These are phyloP conservation scores for Pezicula carpinea DNA, from an alignment of 2,329 filamentous ascomycete genomes.

Conservation along the genomic window DNA sequence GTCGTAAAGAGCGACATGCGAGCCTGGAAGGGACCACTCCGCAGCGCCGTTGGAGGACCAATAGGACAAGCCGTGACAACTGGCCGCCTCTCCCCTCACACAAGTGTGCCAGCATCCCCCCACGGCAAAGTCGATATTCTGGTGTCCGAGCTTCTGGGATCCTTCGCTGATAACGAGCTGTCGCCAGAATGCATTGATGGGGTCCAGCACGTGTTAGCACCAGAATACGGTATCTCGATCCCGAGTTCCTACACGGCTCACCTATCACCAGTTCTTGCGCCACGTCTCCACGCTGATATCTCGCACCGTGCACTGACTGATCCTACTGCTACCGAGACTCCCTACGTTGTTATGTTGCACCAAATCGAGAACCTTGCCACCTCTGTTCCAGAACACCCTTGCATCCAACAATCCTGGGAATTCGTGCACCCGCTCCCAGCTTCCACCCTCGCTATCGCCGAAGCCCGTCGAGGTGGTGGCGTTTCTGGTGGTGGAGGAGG, in stretches of 20 bases:
- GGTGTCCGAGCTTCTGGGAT: conserved; percentile 88
- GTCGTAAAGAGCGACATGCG: conserved; percentile 97
- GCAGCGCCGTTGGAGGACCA: conserved; percentile 22
- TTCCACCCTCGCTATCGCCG: conserved; percentile 48
- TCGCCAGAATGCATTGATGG: conserved; percentile 96
- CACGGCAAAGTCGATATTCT: conserved; percentile 80
- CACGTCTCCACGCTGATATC: conserved; percentile 80
- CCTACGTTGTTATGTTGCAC: conserved; percentile 91
- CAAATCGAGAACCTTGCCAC: conserved; percentile 82
- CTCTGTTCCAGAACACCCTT: conserved; percentile 48
- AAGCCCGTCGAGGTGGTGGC: conserved; percentile 57
- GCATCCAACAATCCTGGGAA: conserved; percentile 76
- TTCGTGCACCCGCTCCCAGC: conserved; percentile 71
- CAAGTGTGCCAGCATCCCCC: conserved; percentile 34
- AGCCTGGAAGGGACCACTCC: conserved; percentile 80
- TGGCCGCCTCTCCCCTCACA: conserved; percentile 19
- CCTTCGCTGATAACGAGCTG: conserved; percentile 95
- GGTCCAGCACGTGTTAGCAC: conserved; percentile 80
- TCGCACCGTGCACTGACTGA: conserved; percentile 56
- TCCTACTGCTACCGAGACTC: conserved; percentile 75
- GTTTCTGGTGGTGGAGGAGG: conserved; percentile 64
- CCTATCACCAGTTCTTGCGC: conserved; percentile 84
- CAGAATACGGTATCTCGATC: conserved; percentile 83
- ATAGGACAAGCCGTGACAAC: conserved; percentile 32
- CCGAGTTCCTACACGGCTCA: conserved; percentile 91